Percentiles rank a stretch among this genome's conserved stretches.
phyloP scores from a whole-genome alignment of 176 grass and related monocot species.

The Musa itinerans region DNA sequence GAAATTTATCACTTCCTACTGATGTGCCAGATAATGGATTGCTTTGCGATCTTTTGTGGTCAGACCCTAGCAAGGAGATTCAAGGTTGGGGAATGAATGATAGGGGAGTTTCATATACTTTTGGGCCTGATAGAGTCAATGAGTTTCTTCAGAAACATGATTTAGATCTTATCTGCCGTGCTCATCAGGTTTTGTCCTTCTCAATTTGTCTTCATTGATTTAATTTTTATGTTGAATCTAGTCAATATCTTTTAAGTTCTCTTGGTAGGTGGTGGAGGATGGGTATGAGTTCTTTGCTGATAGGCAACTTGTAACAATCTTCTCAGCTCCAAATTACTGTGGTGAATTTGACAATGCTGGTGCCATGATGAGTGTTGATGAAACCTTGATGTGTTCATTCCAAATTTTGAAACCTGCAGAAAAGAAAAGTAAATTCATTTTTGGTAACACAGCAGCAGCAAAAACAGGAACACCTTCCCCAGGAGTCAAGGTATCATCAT shows the following conservation, averaged over 20 bases:
- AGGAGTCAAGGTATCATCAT: neutral
- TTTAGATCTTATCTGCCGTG: slow-evolving; percentile 58
- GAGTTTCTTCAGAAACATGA: slow-evolving; percentile 38
- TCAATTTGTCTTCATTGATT: neutral
- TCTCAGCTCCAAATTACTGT: slow-evolving; percentile 45
- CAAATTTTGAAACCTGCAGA: slow-evolving; percentile 21
- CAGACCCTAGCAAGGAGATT: slow-evolving; percentile 25
- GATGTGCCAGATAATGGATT: slow-evolving; percentile 47
- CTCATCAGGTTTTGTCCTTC: slow-evolving; percentile 33
- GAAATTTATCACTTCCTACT: slow-evolving; percentile 19
- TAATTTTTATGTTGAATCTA: neutral
- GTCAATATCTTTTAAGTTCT: neutral
- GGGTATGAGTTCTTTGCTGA: slow-evolving; percentile 36
- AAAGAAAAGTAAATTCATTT: neutral
- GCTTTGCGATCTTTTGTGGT: slow-evolving; percentile 66
- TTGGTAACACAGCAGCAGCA: neutral
- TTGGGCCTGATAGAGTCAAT: slow-evolving; percentile 40
- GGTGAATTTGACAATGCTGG: slow-evolving; percentile 44
- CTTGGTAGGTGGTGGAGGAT: slow-evolving; percentile 29
- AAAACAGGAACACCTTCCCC: slow-evolving; percentile 6
- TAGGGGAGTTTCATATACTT: slow-evolving; percentile 45
- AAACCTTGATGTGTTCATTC: slow-evolving; percentile 35
- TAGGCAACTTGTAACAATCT: slow-evolving; percentile 25
- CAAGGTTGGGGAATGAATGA: slow-evolving; percentile 42
- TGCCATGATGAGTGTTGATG: slow-evolving; percentile 33